A percentile compares a stretch with the other conserved stretches of the same genome.
These are phyloP conservation scores for Podaxis sp. DNA, from an alignment of 768 basidiomycete genomes.

Conservation along the genomic window DNA sequence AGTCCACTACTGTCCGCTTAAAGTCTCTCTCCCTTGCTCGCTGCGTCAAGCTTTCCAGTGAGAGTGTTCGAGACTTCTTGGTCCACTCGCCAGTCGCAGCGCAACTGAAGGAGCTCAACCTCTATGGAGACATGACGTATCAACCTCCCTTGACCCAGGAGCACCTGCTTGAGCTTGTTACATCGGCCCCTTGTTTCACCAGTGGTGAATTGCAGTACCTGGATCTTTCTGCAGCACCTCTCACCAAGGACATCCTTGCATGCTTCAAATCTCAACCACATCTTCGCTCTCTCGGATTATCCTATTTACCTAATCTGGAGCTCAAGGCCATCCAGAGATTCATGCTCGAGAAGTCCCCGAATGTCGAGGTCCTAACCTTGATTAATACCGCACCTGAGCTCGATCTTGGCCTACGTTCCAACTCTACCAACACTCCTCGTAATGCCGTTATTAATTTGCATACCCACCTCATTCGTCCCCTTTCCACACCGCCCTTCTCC, in stretches of 20 bases:
- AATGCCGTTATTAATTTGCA: slow-evolving; percentile 78
- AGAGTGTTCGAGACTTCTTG: slow-evolving; percentile 72
- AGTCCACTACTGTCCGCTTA: slow-evolving; percentile 62
- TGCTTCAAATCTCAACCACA: slow-evolving; percentile 60
- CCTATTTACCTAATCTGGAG: slow-evolving; percentile 71
- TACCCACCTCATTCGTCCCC: slow-evolving; percentile 69
- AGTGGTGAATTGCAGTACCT: slow-evolving; percentile 77
- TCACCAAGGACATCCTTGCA: slow-evolving; percentile 55
- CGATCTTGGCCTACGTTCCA: slow-evolving; percentile 45
- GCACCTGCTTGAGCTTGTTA: slow-evolving; percentile 65
- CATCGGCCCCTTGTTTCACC: slow-evolving; percentile 73
- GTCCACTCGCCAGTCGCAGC: slow-evolving; percentile 59
- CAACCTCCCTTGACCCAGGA: slow-evolving; percentile 62
- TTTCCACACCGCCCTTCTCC: slow-evolving; percentile 75
- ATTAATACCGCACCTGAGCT: slow-evolving; percentile 74
- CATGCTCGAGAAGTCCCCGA: slow-evolving; percentile 58
- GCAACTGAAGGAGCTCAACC: slow-evolving; percentile 70
- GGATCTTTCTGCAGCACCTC: slow-evolving; percentile 81
- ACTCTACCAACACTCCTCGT: slow-evolving; percentile 39
- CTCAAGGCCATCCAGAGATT: slow-evolving; percentile 66
- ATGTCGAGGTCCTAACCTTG: slow-evolving; percentile 85
- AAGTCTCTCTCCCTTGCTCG: slow-evolving; percentile 80
- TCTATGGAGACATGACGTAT: slow-evolving; percentile 88
- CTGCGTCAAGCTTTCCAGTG: slow-evolving; percentile 79
- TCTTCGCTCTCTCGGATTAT: slow-evolving; percentile 86